Percentiles rank a stretch among this genome's conserved stretches.
Evolutionary conservation across 768 basidiomycete genomes (phyloP).

Genomic region (Amanita muscaria): DNA sequence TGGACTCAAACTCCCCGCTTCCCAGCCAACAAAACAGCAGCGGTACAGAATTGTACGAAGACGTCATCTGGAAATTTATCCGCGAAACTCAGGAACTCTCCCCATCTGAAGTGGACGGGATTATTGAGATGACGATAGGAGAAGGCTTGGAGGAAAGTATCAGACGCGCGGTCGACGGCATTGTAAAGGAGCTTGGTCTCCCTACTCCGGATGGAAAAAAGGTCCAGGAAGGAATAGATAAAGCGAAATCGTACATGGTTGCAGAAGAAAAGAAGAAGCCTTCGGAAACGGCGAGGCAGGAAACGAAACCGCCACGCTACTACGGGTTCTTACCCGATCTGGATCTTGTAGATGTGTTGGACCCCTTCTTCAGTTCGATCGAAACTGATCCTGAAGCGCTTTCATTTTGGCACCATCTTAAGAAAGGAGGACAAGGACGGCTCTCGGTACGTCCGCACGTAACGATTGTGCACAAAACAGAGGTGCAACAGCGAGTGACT

Average conservation of each 20-base stretch:
- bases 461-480: conserved; percentile 71
- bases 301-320: conserved; percentile 46
- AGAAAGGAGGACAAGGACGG: conserved; percentile 30
- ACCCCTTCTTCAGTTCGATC: conserved; percentile 25
- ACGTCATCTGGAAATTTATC: conserved; percentile 78
- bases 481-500: no score
- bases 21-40: conserved; percentile 30
- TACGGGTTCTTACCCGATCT: conserved; percentile 74
- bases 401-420: conserved; percentile 42
- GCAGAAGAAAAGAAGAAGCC: conserved; percentile 19
- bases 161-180: conserved; percentile 46
- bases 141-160: conserved; percentile 49
- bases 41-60: conserved; percentile 48
- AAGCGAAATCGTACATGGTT: conserved; percentile 28
- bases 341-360: conserved; percentile 44
- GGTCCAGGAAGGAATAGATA: conserved; percentile 49
- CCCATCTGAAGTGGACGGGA: conserved; percentile 50
- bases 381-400: conserved; percentile 23
- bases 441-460: conserved; percentile 67
- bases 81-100: conserved; percentile 51
- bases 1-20: conserved; percentile 30
- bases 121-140: conserved; percentile 51
- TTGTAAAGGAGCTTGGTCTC: conserved; percentile 47
- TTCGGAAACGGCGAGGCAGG: conserved; percentile 16
- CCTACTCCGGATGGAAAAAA: conserved; percentile 43